phyloP scores from a whole-genome alignment of 2,329 filamentous ascomycete genomes.

The Acrocalymma vagum region DNA sequence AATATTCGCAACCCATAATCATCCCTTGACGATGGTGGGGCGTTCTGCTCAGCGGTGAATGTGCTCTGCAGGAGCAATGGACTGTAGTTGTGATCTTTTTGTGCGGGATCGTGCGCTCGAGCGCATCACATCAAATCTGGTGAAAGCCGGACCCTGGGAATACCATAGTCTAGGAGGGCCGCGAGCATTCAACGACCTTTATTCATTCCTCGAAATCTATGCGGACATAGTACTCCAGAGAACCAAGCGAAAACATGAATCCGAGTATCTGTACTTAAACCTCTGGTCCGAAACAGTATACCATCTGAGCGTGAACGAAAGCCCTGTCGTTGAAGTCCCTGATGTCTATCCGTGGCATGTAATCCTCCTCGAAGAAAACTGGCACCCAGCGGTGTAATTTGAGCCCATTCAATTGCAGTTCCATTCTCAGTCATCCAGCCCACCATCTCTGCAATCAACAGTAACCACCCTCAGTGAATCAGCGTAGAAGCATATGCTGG shows the following conservation, averaged over 20 bases:
- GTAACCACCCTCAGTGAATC: too few relatives aligned
- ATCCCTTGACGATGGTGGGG: slow-evolving; percentile 1
- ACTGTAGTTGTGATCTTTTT: not conserved
- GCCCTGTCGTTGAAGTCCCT: not conserved
- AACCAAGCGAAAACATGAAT: not conserved
- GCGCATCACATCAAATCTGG: too few relatives aligned
- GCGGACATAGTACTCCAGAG: slow-evolving; percentile 1
- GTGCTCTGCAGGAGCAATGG: not conserved
- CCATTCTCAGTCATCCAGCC: too few relatives aligned
- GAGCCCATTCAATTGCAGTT: too few relatives aligned
- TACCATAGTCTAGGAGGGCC: too few relatives aligned
- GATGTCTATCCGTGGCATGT: slow-evolving; percentile 8
- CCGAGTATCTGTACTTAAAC: not conserved
- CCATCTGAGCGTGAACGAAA: not conserved
- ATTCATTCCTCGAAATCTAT: too few relatives aligned
- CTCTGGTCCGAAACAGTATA: slow-evolving; percentile 3
- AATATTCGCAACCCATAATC: not conserved
- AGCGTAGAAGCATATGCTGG: too few relatives aligned
- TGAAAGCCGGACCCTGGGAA: too few relatives aligned
- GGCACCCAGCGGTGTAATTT: slow-evolving; percentile 21
- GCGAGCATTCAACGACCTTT: too few relatives aligned
- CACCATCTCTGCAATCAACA: too few relatives aligned
- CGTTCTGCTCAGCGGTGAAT: slow-evolving; percentile 1
- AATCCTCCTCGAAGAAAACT: slow-evolving; percentile 12
- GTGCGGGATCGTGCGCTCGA: too few relatives aligned